phyloP scores from a whole-genome alignment of 208 protist genomes.

The Phytomonas serpens region DNA sequence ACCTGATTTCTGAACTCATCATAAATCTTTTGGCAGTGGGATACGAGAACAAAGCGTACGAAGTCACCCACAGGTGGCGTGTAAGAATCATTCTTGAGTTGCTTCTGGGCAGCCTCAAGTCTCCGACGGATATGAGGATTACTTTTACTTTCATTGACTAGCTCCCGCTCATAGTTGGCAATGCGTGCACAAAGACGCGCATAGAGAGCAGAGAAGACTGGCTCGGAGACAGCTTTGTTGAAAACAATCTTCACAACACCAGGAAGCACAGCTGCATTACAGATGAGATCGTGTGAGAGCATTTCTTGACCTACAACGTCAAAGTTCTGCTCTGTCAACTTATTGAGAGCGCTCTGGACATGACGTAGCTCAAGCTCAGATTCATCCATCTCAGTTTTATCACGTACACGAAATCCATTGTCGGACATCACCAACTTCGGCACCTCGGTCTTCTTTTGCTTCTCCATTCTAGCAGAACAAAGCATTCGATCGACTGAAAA shows the following conservation, averaged over 20 bases:
- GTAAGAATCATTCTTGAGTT: slow-evolving; percentile 17
- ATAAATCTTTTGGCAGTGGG: slow-evolving; percentile 49
- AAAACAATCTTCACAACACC: slow-evolving; percentile 78
- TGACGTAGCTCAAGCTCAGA: slow-evolving; percentile 59
- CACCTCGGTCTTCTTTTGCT: slow-evolving; percentile 52
- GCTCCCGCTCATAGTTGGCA: slow-evolving; percentile 67
- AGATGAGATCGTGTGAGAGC: slow-evolving; percentile 59
- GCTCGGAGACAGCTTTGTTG: slow-evolving; percentile 79
- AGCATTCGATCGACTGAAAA: slow-evolving; percentile 74
- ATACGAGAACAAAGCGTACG: slow-evolving; percentile 39
- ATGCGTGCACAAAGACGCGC: slow-evolving; percentile 67
- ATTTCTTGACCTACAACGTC: slow-evolving; percentile 54
- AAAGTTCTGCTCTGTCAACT: slow-evolving; percentile 84
- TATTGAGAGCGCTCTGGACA: slow-evolving; percentile 80
- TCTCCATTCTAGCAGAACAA: slow-evolving; percentile 35
- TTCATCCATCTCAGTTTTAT: slow-evolving; percentile 58
- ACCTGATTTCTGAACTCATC: slow-evolving; percentile 35
- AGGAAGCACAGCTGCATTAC: slow-evolving; percentile 47
- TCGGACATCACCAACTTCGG: slow-evolving; percentile 73
- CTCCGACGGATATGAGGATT: slow-evolving; percentile 27
- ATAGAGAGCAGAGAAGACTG: slow-evolving; percentile 83
- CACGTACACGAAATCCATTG: slow-evolving; percentile 75
- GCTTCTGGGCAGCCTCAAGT: slow-evolving; percentile 7
- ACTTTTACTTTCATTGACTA: slow-evolving; percentile 29
- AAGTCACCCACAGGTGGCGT: slow-evolving; percentile 13